Evolutionary conservation across 164 flowering plant genomes (phyloP).

Genomic region (Berberis thunbergii): DNA sequence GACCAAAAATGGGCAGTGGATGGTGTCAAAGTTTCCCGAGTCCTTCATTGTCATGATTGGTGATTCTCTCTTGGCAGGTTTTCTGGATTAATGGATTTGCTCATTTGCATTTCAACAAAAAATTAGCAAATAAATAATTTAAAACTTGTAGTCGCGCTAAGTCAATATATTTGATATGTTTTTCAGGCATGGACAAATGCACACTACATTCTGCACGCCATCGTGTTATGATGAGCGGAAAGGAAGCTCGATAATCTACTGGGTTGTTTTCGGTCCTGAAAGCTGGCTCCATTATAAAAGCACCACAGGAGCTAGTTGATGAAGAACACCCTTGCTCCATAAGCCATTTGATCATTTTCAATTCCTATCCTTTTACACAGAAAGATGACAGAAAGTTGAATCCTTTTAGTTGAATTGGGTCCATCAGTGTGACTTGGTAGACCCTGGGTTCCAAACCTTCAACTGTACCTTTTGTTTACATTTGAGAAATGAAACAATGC

Average conservation of each 20-base stretch:
- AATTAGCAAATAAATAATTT: no score
- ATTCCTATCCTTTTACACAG: background rate
- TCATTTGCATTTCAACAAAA: background rate
- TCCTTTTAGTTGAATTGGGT: no score
- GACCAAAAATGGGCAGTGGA: background rate
- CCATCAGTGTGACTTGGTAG: no score
- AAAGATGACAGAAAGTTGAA: no score
- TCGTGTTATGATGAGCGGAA: slow-evolving; percentile 44
- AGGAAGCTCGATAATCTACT: slow-evolving; percentile 32
- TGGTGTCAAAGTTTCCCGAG: background rate
- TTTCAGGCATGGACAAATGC: slow-evolving; percentile 41
- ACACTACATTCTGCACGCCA: slow-evolving; percentile 34
- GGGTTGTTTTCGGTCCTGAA: slow-evolving; percentile 46
- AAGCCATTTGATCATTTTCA: background rate
- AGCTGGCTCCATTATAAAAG: slow-evolving; percentile 6
- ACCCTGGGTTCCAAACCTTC: background rate
- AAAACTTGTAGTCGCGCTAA: background rate
- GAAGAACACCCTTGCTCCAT: slow-evolving; percentile 2
- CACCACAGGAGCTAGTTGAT: slow-evolving; percentile 1
- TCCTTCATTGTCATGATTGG: background rate
- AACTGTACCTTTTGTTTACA: no score
- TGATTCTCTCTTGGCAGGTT: background rate
- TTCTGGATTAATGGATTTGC: background rate
- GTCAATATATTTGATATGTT: background rate
- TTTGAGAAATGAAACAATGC: no score